Evolutionary conservation across 1,139 yeast species (phyloP).

Genomic region (Lodderomyces beijingensis): DNA sequence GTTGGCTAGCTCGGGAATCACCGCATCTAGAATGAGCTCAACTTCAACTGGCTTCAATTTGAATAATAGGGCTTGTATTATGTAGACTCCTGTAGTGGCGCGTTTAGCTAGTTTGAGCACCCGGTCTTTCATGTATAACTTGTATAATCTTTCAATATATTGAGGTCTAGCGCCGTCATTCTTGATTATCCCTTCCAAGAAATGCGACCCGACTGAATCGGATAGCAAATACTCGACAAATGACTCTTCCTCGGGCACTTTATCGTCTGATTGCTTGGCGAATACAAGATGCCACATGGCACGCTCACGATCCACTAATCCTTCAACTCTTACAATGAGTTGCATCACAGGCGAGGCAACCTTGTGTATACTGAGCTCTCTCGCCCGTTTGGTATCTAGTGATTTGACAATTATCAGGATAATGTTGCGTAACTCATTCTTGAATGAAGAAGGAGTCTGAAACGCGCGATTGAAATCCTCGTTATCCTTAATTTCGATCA

Average conservation of each 20-base stretch:
- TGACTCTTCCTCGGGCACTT: conserved; percentile 65
- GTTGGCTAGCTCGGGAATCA: conserved; percentile 63
- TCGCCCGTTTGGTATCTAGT: conserved; percentile 45
- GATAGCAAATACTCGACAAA: conserved; percentile 81
- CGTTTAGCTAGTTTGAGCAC: conserved; percentile 69
- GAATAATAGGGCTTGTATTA: conserved; percentile 65
- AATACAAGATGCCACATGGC: conserved; percentile 59
- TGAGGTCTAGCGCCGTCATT: conserved; percentile 60
- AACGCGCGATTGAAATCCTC: conserved; percentile 62
- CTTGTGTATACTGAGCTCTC: conserved; percentile 75
- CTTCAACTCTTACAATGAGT: conserved; percentile 76
- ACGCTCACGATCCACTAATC: conserved; percentile 68
- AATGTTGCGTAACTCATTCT: conserved; percentile 49
- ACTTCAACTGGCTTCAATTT: conserved; percentile 58
- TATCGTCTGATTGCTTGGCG: conserved; percentile 39
- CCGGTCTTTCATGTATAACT: conserved; percentile 68
- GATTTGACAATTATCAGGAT: conserved; percentile 34
- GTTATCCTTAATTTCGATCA: conserved; percentile 82
- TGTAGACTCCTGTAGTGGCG: conserved; percentile 77
- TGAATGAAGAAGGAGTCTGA: conserved; percentile 72
- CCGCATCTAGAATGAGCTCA: conserved; percentile 59
- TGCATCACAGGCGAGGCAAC: conserved; percentile 88
- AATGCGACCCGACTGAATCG: conserved; percentile 89
- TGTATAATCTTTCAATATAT: conserved; percentile 66
- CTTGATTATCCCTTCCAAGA: conserved; percentile 67